Percentiles rank a stretch among this genome's conserved stretches.
Evolutionary conservation across 2,329 filamentous ascomycete species (phyloP).

Genomic region (Eutypa lata): DNA sequence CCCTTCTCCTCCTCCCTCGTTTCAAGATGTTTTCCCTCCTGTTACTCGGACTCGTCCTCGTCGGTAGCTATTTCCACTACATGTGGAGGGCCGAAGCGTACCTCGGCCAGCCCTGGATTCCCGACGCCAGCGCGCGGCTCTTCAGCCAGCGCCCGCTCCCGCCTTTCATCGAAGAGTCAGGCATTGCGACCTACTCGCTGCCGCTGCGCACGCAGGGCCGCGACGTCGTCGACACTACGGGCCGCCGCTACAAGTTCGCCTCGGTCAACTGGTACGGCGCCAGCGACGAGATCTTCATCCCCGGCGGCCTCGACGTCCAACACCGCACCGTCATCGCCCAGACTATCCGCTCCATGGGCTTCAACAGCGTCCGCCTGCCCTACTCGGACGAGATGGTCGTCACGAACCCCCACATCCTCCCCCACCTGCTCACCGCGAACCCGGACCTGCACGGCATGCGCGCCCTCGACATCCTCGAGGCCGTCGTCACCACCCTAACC

Average conservation of each 20-base stretch:
- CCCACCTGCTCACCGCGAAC: slow-evolving; percentile 53
- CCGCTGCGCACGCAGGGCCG: slow-evolving; percentile 59
- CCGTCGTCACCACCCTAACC: slow-evolving; percentile 57
- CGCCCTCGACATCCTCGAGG: slow-evolving; percentile 60
- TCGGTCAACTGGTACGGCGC: slow-evolving; percentile 71
- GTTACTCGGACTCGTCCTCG: slow-evolving; percentile 32
- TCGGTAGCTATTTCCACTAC: slow-evolving; percentile 39
- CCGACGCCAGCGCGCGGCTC: slow-evolving; percentile 42
- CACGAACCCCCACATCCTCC: slow-evolving; percentile 52
- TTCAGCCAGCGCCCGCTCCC: slow-evolving; percentile 49
- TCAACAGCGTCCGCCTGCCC: slow-evolving; percentile 68
- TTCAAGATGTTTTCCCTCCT: slow-evolving; percentile 31
- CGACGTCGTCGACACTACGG: slow-evolving; percentile 56
- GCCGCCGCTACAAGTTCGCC: slow-evolving; percentile 57
- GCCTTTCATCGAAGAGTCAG: slow-evolving; percentile 38
- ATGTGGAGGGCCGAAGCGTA: slow-evolving; percentile 43
- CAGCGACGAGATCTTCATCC: slow-evolving; percentile 63
- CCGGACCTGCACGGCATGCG: slow-evolving; percentile 53
- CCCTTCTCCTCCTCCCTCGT: background rate
- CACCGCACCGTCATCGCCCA: slow-evolving; percentile 59
- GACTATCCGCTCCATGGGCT: slow-evolving; percentile 59
- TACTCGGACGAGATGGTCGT: slow-evolving; percentile 68
- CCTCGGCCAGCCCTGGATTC: slow-evolving; percentile 44
- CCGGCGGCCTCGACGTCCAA: slow-evolving; percentile 60
- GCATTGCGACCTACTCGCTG: slow-evolving; percentile 48